Conservation (phyloP, 2,329 filamentous ascomycete genomes). For the Xylariaceae sp. region DNA sequence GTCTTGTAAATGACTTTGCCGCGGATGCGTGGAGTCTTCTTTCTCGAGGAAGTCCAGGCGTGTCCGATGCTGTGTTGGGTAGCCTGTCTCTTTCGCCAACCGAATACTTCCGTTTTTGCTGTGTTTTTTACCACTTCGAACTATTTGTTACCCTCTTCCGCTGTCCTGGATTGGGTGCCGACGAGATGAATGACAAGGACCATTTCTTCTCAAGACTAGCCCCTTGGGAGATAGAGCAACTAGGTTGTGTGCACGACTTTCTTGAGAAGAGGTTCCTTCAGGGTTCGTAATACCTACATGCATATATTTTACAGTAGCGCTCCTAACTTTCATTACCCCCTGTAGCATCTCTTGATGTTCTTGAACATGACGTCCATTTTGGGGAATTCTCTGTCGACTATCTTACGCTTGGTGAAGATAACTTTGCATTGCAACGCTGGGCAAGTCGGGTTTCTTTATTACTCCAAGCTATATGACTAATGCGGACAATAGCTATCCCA, state of each 20-base stretch:
- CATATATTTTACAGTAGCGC: not conserved
- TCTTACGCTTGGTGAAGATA: constrained; percentile 6
- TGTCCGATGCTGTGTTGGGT: constrained; percentile 4
- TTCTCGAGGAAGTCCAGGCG: constrained; percentile 1
- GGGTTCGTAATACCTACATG: constrained; percentile 7
- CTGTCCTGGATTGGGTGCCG: not conserved
- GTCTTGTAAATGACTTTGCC: constrained; percentile 12
- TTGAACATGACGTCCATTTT: constrained; percentile 17
- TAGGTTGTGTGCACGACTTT: constrained; percentile 16
- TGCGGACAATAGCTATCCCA: constrained; percentile 9
- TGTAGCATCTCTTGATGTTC: constrained; percentile 13
- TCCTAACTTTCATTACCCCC: not conserved
- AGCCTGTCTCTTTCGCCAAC: constrained; percentile 13
- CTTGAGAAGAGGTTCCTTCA: constrained; percentile 12
- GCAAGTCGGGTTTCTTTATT: constrained; percentile 9
- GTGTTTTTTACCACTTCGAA: constrained; percentile 19
- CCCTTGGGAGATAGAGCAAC: constrained; percentile 22
- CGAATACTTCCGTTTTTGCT: constrained; percentile 16
- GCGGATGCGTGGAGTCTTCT: constrained; percentile 10
- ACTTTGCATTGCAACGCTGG: constrained; percentile 7
- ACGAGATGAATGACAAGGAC: constrained; percentile 1
- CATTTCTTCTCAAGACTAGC: constrained; percentile 13
- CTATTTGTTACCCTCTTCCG: constrained; percentile 17
- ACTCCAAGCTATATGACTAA: constrained; percentile 2
- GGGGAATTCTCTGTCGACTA: constrained; percentile 11